Base-by-base conservation (phyloP, 2,329 filamentous ascomycete species). In the Phyllosticta capitalensis region DNA sequence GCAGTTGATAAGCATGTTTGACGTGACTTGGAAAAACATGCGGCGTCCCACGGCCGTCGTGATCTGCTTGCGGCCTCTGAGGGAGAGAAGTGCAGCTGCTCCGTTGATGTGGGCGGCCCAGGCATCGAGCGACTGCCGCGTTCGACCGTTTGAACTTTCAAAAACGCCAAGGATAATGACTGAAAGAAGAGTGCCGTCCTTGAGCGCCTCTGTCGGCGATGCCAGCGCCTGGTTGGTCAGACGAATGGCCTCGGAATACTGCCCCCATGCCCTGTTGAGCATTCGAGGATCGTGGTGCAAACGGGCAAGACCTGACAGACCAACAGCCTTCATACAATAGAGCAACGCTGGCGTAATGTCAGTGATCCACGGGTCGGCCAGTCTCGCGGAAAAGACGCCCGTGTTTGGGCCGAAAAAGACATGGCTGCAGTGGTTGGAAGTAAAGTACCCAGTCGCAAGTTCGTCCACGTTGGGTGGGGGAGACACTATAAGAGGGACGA, bases 51-150 rank as follows among this genome's bases (percentile, higher is more conserved):
- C 52, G 20, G 58, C 59, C 9, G 60, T 62, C 20, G 64, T 38
- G 45, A 71, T 66, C 20, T 69, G 67, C 3, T 65, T 58, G 45
- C 61, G 63, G 22, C 71, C 70, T 14, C 72, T 69, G 12, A 72
- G 62, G 12, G 62, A 63, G n/a, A 74, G 52, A 9, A 74, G 62
- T 1, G 67, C 65, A 26, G 65, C 65, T 1, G 70, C 71, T 2
- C 72, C 71, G 52, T 68, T 65, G 19, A 71, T 63, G 57, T 74
- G 72, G 19, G 66, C 67, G 24, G 61, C 63, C 69, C 70, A 73
- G 3, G 67, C 64, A 54, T 63, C 60, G n/a, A 71, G 56, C 9
- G 71, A 70, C 19, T 65, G 59, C 21, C 65, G 63, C 20, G 61
- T 67, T 24, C 67, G 62, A 49, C 67, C 70, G 7, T 65, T 64